These are phyloP conservation scores for Russula dissimulans DNA, from an alignment of 768 basidiomycete species.

Conservation along the genomic window DNA sequence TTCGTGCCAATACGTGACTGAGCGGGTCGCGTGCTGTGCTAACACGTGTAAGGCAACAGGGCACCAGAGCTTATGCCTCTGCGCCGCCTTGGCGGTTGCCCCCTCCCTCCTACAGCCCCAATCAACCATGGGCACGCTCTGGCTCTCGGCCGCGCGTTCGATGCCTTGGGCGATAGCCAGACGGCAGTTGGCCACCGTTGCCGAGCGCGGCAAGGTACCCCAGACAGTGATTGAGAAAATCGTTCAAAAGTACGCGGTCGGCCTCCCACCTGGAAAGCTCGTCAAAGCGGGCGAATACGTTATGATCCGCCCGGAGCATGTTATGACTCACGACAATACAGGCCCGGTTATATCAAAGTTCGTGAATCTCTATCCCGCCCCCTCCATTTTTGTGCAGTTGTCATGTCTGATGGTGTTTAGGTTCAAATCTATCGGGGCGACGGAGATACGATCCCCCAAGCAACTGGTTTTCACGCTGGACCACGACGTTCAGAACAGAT, in stretches of 20 bases:
- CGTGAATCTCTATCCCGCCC: slow-evolving; percentile 24
- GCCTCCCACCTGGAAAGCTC: slow-evolving; percentile 62
- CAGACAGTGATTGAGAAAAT: slow-evolving; percentile 97
- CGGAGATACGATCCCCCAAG: slow-evolving; percentile 62
- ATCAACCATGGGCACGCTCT: slow-evolving; percentile 3
- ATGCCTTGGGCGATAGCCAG: background rate
- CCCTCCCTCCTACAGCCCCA: background rate
- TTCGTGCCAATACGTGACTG: too few relatives aligned
- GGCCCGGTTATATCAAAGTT: slow-evolving; percentile 97
- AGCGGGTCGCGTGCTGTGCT: background rate
- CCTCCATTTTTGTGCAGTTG: background rate
- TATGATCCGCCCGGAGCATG: slow-evolving; percentile 97
- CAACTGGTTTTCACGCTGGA: slow-evolving; percentile 96
- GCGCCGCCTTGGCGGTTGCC: too few relatives aligned
- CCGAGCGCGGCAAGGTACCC: slow-evolving; percentile 33
- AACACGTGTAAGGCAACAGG: background rate
- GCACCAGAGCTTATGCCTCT: too few relatives aligned
- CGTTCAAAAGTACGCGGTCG: slow-evolving; percentile 95
- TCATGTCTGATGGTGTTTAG: slow-evolving; percentile 32
- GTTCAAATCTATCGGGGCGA: slow-evolving; percentile 92
- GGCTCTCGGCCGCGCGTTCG: background rate
- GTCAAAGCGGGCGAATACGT: slow-evolving; percentile 98
- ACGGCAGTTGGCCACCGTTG: slow-evolving; percentile 22
- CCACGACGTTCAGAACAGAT: slow-evolving; percentile 96
- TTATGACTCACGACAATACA: slow-evolving; percentile 98